phyloP scores from a whole-genome alignment of 2,329 filamentous ascomycete species.

The Pseudogymnoascus verrucosus region DNA sequence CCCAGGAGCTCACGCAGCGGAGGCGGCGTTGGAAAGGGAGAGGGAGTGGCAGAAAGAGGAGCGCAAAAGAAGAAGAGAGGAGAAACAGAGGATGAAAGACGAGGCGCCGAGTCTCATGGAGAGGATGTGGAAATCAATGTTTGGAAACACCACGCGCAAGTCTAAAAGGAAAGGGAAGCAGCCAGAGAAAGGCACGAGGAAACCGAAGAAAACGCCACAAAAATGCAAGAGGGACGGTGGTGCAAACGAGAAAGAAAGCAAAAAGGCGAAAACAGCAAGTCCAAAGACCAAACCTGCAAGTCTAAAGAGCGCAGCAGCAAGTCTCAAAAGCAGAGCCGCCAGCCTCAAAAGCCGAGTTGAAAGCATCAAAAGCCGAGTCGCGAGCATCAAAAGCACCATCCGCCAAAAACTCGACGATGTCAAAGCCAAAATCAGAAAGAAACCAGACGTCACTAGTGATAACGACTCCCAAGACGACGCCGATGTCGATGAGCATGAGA shows the following conservation, averaged over 20 bases:
- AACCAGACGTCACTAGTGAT: neutral
- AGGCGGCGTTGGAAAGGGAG: neutral
- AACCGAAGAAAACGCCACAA: neutral
- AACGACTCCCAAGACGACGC: neutral
- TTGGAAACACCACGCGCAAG: neutral
- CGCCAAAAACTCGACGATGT: neutral
- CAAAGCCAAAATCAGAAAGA: neutral
- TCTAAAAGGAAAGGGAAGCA: neutral
- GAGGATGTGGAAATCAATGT: neutral
- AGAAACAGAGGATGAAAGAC: neutral
- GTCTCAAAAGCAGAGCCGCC: neutral
- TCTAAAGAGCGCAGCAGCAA: neutral
- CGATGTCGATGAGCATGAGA: neutral
- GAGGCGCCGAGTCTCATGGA: neutral
- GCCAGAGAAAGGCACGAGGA: neutral
- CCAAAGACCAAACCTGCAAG: neutral
- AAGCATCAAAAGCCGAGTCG: neutral
- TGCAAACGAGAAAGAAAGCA: neutral
- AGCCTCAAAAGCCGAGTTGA: neutral
- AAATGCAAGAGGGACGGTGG: neutral
- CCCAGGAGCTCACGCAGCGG: neutral
- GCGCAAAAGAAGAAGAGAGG: neutral
- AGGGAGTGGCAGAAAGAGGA: neutral
- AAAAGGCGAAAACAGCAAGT: neutral
- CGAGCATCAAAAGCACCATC: neutral